Base-by-base conservation (phyloP, 306 rosid genomes). In the Pterocarpus macrocarpus region DNA sequence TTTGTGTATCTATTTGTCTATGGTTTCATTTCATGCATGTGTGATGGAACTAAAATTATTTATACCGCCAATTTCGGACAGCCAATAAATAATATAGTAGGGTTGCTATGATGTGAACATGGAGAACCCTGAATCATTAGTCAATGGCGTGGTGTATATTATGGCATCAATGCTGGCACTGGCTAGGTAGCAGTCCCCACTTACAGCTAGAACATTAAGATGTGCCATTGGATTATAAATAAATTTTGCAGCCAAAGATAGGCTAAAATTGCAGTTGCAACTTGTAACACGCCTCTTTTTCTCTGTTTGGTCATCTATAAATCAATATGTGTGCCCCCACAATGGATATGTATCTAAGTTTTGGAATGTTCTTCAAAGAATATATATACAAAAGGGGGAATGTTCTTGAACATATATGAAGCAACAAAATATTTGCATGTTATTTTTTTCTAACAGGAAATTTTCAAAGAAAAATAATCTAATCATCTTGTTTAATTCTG, bases 161-260 rank as follows among this genome's bases (percentile, higher is more conserved):
- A 34, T 57, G 33, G 3, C 43, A 53, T 36, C 47, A 53, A 16
- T 6, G 41, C 41, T 13, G 57, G 16, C 22, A 50, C 44, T 22
- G 41, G 22, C 57, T 17, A 72, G 11, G 50, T 55, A 43, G 45
- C 3, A 75, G 74, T 41, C 85, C 57, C 72, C 72, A 82, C 66
- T 4, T 69, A 75, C 71, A 58, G 73, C 73, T 71, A 43, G 9
- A 58, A 47, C 17, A 13, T 3, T 38, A 7, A 55, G 12, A 53
- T 78, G 5, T 74, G 57, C 30, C 58, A 58, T 57, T 41, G 1
- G 34, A 38, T 73, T 57, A 8, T 5, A 32, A 53, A 38, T 38
- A 22, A 14, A 39, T 30, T 39, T 39, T 38, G 41, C 1, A 22
- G 1, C 28, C 28, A 22, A 22, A 22, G 28, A 22, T 22, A 22